Conservation (phyloP, 106 monocot species). For the Alisma plantagoaquatica region DNA sequence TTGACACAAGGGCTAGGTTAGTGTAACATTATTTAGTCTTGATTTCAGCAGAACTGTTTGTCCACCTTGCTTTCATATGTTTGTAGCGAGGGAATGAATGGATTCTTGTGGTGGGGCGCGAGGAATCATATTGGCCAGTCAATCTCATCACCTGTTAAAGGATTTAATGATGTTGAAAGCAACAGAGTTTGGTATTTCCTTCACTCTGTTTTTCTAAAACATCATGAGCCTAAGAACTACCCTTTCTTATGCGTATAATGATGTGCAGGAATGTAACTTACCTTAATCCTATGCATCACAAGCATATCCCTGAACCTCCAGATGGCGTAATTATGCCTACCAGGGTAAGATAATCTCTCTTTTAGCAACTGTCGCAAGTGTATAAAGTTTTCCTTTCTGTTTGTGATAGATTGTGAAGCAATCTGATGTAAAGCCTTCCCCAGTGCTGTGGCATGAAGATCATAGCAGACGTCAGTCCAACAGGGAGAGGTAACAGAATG, state of each 20-base stretch:
- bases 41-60: constrained; percentile 1
- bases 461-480: constrained; percentile 34
- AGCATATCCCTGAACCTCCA: constrained; percentile 80
- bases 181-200: constrained; percentile 49
- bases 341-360: constrained; percentile 37
- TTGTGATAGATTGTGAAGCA: constrained; percentile 47
- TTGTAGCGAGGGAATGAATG: constrained; percentile 91
- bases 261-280: constrained; percentile 83
- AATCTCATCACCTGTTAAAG: constrained; percentile 40
- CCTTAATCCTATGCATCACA: constrained; percentile 56
- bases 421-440: constrained; percentile 78
- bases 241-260: constrained; percentile 6
- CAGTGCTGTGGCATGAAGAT: constrained; percentile 93
- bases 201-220: background rate
- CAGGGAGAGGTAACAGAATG: constrained; percentile 68
- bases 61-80: constrained; percentile 2
- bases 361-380: background rate
- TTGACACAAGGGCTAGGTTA: constrained; percentile 56
- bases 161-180: constrained; percentile 34
- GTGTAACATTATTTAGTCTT: constrained; percentile 8
- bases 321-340: constrained; percentile 61
- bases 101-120: constrained; percentile 53
- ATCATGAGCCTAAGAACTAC: background rate
- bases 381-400: background rate
- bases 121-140: constrained; percentile 36